phyloP scores from a whole-genome alignment of 306 rosid species.

The Crotalaria pallida region DNA sequence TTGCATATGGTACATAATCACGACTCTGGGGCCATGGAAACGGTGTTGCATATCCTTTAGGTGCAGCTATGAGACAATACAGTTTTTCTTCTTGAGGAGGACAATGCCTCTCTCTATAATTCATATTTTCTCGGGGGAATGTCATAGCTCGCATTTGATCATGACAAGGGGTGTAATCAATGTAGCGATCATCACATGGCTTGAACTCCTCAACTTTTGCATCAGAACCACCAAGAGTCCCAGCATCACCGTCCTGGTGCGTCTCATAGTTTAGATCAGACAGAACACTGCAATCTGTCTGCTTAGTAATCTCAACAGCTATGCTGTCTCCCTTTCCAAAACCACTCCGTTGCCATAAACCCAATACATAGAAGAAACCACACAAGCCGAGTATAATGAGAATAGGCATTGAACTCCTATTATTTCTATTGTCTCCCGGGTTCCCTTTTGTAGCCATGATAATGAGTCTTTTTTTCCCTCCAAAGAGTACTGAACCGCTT shows the following conservation, averaged over 20 bases:
- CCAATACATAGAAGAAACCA: constrained; percentile 74
- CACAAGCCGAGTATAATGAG: constrained; percentile 59
- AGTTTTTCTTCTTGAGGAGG: constrained; percentile 63
- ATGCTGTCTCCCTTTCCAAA: constrained; percentile 87
- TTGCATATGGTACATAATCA: constrained; percentile 73
- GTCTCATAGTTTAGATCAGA: constrained; percentile 64
- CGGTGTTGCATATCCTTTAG: constrained; percentile 67
- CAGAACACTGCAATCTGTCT: constrained; percentile 66
- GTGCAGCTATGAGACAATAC: constrained; percentile 78
- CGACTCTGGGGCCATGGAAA: constrained; percentile 82
- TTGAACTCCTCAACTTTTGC: constrained; percentile 39
- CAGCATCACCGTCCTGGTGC: constrained; percentile 48
- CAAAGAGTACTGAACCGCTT: not conserved
- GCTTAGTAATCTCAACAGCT: constrained; percentile 62
- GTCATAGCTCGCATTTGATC: constrained; percentile 72
- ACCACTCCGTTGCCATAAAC: constrained; percentile 88
- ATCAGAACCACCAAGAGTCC: constrained; percentile 27
- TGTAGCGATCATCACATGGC: constrained; percentile 42
- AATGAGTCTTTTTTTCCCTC: constrained; percentile 24
- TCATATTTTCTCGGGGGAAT: constrained; percentile 65
- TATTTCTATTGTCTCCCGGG: constrained; percentile 53
- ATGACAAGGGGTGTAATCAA: constrained; percentile 80
- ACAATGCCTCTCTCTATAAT: constrained; percentile 77
- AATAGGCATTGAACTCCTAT: constrained; percentile 41
- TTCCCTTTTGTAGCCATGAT: constrained; percentile 78